Conservation (phyloP, 345 rosid species). For the Luvunga scandens region DNA sequence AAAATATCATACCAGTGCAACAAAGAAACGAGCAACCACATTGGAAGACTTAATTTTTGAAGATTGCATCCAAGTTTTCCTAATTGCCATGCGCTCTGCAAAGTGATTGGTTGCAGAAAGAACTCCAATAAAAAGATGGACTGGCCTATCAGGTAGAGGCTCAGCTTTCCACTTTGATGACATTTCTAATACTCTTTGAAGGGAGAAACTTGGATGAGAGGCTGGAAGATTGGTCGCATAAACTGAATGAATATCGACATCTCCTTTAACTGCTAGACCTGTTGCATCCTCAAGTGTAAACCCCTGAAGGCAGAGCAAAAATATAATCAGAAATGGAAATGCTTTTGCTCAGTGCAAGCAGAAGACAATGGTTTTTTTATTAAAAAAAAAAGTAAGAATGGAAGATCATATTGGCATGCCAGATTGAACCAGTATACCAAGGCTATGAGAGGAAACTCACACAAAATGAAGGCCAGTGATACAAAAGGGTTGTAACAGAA, state of each 20-base stretch:
- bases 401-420: not conserved
- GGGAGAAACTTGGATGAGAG: constrained; percentile 95
- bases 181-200: constrained; percentile 79
- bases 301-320: constrained; percentile 51
- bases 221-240: constrained; percentile 89
- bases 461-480: not conserved
- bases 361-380: not conserved
- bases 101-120: constrained; percentile 97
- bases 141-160: constrained; percentile 48
- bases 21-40: constrained; percentile 85
- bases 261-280: constrained; percentile 85
- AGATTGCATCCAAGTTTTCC: constrained; percentile 98
- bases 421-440: not conserved
- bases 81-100: constrained; percentile 94
- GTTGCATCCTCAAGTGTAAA: constrained; percentile 94
- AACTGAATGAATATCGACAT: constrained; percentile 78
- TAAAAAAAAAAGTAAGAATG: not conserved
- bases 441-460: not conserved
- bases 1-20: constrained; percentile 75
- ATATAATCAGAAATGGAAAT: constrained; percentile 2
- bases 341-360: not conserved
- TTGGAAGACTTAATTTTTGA: constrained; percentile 56
- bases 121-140: constrained; percentile 76
- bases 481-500: not conserved
- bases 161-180: constrained; percentile 77